phyloP scores from a whole-genome alignment of 192 early-diverging fungal genomes.

The Coemansia sp. region DNA sequence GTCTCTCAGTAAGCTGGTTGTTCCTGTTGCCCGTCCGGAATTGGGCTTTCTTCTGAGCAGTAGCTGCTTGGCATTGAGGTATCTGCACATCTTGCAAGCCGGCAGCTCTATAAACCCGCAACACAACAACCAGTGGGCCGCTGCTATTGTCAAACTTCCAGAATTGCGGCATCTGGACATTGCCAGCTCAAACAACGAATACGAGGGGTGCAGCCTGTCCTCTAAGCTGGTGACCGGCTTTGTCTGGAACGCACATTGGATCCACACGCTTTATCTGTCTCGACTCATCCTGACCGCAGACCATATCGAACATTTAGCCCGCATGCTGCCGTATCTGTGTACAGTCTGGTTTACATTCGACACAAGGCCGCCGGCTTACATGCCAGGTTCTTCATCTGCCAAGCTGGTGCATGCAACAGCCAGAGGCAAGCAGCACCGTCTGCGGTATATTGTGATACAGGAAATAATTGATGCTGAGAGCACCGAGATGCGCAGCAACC shows the following conservation, averaged over 20 bases:
- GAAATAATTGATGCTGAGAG: constrained; percentile 1
- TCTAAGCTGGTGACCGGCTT: constrained; percentile 15
- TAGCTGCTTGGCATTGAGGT: constrained; percentile 21
- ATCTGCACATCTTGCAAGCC: constrained; percentile 21
- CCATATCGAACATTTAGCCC: constrained; percentile 17
- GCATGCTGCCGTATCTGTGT: constrained; percentile 33
- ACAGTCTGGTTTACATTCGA: constrained; percentile 51
- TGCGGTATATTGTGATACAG: constrained; percentile 43
- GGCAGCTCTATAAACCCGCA: constrained; percentile 30
- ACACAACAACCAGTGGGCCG: constrained; percentile 35
- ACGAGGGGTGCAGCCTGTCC: constrained; percentile 41
- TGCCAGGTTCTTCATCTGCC: not conserved
- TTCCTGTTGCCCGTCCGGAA: constrained; percentile 35
- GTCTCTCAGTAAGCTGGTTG: constrained; percentile 14
- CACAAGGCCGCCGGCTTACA: not conserved
- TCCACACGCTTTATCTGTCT: constrained; percentile 40
- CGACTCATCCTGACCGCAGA: constrained; percentile 22
- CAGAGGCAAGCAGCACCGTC: not conserved
- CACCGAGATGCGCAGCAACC: not conserved
- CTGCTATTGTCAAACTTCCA: constrained; percentile 17
- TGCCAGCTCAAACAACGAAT: constrained; percentile 52
- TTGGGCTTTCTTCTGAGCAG: constrained; percentile 20
- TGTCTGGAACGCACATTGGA: constrained; percentile 22
- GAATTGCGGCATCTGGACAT: constrained; percentile 29
- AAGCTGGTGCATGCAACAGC: not conserved